Evolutionary conservation across 257 asterid species (phyloP), one percentile per base, ranked within the genome.

Genomic region (Solanum piurae): DNA sequence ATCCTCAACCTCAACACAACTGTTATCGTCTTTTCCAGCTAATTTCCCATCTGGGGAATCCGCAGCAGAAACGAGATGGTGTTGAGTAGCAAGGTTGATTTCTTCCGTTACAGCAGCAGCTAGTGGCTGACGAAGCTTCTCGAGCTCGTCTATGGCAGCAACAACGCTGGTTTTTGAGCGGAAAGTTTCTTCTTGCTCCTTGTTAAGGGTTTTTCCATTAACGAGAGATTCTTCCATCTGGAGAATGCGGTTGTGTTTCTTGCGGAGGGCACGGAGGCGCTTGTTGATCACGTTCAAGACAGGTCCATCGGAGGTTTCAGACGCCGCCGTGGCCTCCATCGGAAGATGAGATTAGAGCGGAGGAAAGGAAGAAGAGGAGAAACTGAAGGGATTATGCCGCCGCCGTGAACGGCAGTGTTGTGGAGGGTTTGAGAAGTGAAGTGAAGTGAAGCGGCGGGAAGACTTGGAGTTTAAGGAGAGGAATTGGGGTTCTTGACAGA

Each of bases 181-280:
- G 16, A 96, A 90, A 73, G 97, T 91, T 90, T 96, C 96, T 85
- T 93, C 93, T 89, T 96, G 99, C 91, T 96, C 98, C 42, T 93
- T 96, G 91, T 96, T 93, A 21, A 95, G 93, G 74, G 87, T 10
- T 89, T 94, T 96, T 1, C 99, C 98, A 27, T 91, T 93, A 76
- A 94, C 44, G 27, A 93, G 31, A 34, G 95, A 90, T 14, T 94
- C 97, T 69, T 96, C 98, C 98, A 96, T 96, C 60, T 93, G 98
- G 9, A 90, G 27, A 23, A 96, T 96, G 68, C 98, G 97, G 64
- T 92, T 94, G 44, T 90, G 73, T 62, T 96, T 96, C 89, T 96
- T 95, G 23, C 95, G 95, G 68, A 96, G 89, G 33, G 94, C 96
- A 12, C 98, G 96, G 88, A 96, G 90, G 88, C 98, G 98, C 88